phyloP scores from a whole-genome alignment of 2,329 filamentous ascomycete genomes.

The Microascus cirrosus region DNA sequence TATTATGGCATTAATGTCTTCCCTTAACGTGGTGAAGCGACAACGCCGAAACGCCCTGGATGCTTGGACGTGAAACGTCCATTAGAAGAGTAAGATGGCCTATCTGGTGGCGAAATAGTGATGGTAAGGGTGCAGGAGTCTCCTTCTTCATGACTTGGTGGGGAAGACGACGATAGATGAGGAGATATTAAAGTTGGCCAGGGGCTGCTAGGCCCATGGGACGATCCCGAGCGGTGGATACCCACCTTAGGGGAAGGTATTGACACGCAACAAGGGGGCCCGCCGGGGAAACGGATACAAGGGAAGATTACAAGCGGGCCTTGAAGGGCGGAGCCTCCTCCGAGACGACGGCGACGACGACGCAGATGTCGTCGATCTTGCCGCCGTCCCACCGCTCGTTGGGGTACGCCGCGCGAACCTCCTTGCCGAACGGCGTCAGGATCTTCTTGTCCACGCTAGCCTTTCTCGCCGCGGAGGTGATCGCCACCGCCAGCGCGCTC shows the following conservation, averaged over 20 bases:
- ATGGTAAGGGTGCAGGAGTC: neutral
- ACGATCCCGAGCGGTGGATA: neutral
- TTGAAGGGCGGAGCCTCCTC: slow-evolving; percentile 34
- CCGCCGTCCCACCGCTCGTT: slow-evolving; percentile 81
- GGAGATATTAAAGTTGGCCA: neutral
- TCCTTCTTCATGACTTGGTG: neutral
- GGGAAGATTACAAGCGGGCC: slow-evolving; percentile 16
- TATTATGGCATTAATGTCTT: too few relatives aligned
- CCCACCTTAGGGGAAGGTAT: neutral
- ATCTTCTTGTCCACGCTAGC: slow-evolving; percentile 72
- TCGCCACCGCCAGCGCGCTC: slow-evolving; percentile 64
- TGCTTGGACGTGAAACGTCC: neutral
- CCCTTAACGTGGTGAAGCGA: too few relatives aligned
- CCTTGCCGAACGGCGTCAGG: slow-evolving; percentile 89
- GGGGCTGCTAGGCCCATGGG: neutral
- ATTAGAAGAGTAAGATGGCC: neutral
- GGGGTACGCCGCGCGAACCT: slow-evolving; percentile 81
- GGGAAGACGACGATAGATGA: neutral
- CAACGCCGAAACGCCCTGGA: neutral
- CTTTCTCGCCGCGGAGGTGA: slow-evolving; percentile 72
- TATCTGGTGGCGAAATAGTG: neutral
- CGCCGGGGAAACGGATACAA: neutral
- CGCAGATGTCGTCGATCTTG: slow-evolving; percentile 93
- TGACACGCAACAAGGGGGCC: too few relatives aligned
- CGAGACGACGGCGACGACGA: slow-evolving; percentile 67